phyloP scores from a whole-genome alignment of 2,329 filamentous ascomycete genomes.

The Plenodomus biglobosus region DNA sequence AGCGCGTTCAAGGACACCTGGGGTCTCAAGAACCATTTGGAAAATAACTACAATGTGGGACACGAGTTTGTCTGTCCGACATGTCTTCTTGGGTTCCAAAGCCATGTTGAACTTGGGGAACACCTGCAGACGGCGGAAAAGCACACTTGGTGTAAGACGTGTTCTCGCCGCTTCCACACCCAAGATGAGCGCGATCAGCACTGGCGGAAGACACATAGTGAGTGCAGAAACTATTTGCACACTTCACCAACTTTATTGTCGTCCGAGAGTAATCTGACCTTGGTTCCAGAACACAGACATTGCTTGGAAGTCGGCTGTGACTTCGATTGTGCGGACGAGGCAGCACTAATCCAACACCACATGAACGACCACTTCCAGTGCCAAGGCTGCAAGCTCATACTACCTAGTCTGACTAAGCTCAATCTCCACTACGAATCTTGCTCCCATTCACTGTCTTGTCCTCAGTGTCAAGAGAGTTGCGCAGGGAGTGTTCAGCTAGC shows the following conservation, averaged over 20 bases:
- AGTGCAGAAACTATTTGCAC: slow-evolving; percentile 5
- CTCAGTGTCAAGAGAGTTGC: slow-evolving; percentile 21
- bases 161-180: slow-evolving; percentile 29
- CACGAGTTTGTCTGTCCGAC: slow-evolving; percentile 34
- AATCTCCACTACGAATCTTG: slow-evolving; percentile 27
- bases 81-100: slow-evolving; percentile 32
- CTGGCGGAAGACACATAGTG: slow-evolving; percentile 33
- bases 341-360: slow-evolving; percentile 26
- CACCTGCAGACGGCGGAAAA: slow-evolving; percentile 29
- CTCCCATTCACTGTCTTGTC: slow-evolving; percentile 19
- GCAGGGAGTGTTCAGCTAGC: slow-evolving; percentile 22
- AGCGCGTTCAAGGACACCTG: slow-evolving; percentile 38
- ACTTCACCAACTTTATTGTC: no score
- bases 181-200: slow-evolving; percentile 39
- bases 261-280: neutral
- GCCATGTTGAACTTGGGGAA: slow-evolving; percentile 19
- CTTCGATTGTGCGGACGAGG: slow-evolving; percentile 27
- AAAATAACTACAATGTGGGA: slow-evolving; percentile 33
- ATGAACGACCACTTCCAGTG: slow-evolving; percentile 36
- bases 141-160: slow-evolving; percentile 36
- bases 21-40: slow-evolving; percentile 39
- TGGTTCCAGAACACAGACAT: slow-evolving; percentile 29
- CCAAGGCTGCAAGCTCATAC: slow-evolving; percentile 30
- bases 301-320: slow-evolving; percentile 38
- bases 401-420: slow-evolving; percentile 34